These are phyloP conservation scores for Aureobasidium sp. DNA, from an alignment of 2,329 filamentous ascomycete genomes.

Conservation along the genomic window DNA sequence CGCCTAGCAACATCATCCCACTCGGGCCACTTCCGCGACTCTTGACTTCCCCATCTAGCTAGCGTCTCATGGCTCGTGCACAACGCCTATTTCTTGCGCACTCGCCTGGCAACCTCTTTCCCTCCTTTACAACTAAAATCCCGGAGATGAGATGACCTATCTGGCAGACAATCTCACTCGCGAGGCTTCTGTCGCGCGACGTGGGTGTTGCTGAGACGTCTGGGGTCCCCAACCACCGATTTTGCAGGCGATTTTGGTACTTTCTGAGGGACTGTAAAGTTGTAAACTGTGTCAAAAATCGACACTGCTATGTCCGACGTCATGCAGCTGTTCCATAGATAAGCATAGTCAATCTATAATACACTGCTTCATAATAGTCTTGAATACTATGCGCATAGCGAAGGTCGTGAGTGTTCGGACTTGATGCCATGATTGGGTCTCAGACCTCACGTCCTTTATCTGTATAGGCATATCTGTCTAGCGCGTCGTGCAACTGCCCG, in stretches of 20 bases:
- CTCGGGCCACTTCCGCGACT: neutral
- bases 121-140: constrained; percentile 67
- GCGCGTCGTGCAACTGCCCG: constrained; percentile 43
- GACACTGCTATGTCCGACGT: neutral
- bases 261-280: constrained; percentile 38
- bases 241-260: constrained; percentile 35
- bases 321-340: neutral
- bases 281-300: constrained; percentile 24
- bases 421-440: neutral
- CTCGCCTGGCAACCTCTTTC: constrained; percentile 23
- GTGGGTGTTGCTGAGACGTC: constrained; percentile 45
- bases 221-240: constrained; percentile 40
- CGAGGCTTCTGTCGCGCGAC: constrained; percentile 30
- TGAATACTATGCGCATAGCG: too few relatives aligned
- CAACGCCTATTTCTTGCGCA: constrained; percentile 3
- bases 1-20: constrained; percentile 6
- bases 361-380: neutral
- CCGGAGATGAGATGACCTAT: constrained; percentile 66
- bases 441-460: neutral
- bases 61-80: neutral
- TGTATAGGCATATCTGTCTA: neutral
- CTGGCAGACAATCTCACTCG: constrained; percentile 43
- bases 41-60: neutral
- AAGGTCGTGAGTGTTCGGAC: neutral
- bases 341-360: neutral